Percentiles rank a stretch among this genome's conserved stretches.
Conservation (phyloP, 805 yeast genomes). For the Metschnikowia corniflorae region DNA sequence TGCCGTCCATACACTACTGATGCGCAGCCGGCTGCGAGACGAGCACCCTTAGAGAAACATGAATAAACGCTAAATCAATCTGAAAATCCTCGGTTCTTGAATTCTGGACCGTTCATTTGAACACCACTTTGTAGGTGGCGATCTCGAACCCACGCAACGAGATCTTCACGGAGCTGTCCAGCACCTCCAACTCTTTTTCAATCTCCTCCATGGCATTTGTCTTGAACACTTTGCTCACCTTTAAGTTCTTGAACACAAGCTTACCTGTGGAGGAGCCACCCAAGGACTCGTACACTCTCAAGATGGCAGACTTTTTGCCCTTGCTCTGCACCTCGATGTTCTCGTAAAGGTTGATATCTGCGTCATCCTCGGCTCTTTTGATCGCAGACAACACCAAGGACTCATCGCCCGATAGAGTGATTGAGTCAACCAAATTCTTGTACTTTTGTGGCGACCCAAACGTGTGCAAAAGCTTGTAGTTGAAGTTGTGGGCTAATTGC, state of each 20-base stretch:
- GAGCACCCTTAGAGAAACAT: no score
- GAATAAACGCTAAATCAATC: no score
- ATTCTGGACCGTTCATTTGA: constrained; percentile 21
- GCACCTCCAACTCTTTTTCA: constrained; percentile 36
- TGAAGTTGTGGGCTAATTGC: constrained; percentile 74
- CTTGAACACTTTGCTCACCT: constrained; percentile 46
- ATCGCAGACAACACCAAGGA: constrained; percentile 69
- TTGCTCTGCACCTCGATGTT: constrained; percentile 42
- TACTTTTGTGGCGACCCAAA: constrained; percentile 13
- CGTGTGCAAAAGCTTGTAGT: constrained; percentile 43
- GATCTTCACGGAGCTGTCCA: constrained; percentile 36
- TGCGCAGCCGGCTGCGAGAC: no score
- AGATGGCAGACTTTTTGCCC: constrained; percentile 47
- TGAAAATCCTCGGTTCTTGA: no score
- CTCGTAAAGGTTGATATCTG: constrained; percentile 45
- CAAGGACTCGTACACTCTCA: constrained; percentile 80
- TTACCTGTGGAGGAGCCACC: constrained; percentile 71
- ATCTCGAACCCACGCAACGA: constrained; percentile 74
- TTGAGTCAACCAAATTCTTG: constrained; percentile 12
- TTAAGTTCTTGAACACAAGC: constrained; percentile 41
- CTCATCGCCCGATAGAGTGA: constrained; percentile 45
- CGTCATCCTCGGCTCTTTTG: constrained; percentile 87
- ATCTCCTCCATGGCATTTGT: constrained; percentile 60
- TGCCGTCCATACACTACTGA: no score
- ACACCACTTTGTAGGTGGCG: constrained; percentile 54